Evolutionary conservation across 129 eudicot genomes (phyloP).

Genomic region (Arctium lappa): DNA sequence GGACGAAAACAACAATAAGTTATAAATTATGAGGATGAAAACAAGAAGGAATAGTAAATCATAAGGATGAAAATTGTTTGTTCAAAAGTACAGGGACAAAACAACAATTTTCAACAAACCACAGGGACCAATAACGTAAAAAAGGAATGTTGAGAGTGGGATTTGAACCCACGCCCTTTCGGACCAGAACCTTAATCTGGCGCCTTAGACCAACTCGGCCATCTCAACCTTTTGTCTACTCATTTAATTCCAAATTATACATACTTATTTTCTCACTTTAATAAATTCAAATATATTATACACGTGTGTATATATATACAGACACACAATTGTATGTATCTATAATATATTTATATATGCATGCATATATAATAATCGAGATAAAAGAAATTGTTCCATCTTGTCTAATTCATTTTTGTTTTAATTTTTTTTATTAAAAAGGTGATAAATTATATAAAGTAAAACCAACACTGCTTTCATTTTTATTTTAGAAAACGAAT

Average conservation of each 20-base stretch:
- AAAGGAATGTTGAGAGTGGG: slow-evolving; percentile 69
- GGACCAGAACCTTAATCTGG: slow-evolving; percentile 99
- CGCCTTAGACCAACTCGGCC: slow-evolving; percentile 99
- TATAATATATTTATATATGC: too few species aligned
- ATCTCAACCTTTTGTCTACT: slow-evolving; percentile 37
- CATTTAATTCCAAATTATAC: background rate
- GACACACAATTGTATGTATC: background rate
- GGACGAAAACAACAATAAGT: too few species aligned
- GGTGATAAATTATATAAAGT: too few species aligned
- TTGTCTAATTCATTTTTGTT: too few species aligned
- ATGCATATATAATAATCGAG: background rate
- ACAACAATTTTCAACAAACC: background rate
- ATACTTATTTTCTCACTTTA: background rate
- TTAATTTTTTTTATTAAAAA: too few species aligned
- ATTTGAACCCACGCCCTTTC: slow-evolving; percentile 98
- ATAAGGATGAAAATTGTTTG: background rate
- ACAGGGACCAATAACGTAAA: background rate
- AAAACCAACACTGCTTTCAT: background rate
- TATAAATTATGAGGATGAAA: too few species aligned
- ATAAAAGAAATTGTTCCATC: background rate
- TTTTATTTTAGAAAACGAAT: too few species aligned
- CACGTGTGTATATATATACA: background rate
- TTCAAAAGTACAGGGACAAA: background rate
- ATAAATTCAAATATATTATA: background rate
- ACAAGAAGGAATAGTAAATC: too few species aligned